Evolutionary conservation across 441 rosid species (phyloP), one percentile per base, ranked within the genome.

Genomic region (Breynia disticha): DNA sequence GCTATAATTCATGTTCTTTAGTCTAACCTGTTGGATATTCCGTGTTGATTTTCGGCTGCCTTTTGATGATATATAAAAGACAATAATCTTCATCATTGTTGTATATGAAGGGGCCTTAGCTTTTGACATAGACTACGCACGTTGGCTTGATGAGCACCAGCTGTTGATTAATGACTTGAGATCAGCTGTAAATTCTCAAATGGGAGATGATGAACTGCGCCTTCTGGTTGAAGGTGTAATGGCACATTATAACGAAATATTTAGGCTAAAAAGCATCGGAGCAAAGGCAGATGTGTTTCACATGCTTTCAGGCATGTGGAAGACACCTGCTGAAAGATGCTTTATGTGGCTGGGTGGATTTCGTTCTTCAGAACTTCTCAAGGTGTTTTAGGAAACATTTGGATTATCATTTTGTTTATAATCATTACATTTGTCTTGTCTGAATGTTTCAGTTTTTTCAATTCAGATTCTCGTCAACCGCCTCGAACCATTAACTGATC

Each of bases 331-430:
- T 0, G 98, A 91, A 77, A 78, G 96, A 54, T 82, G 85, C 57
- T 91, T 91, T 79, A 80, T 91, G 88, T 87, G 98, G 98, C 64
- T 91, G 69, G 98, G 98, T 44, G 98, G 98, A n/a, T 87, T 83
- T 50, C 80, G 94, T 48, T 86, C 98, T 15, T 91, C 98, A 19
- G 96, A 91, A 69, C 58, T 91, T 57, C 93, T 87, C 59, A 91
- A 83, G 90, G 98, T 87, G 57, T 64, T 47, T n/a, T 1, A 45
- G 42, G 11, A 18, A 15, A 5, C 7, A 3, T 6, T 11, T 0
- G 53, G 10, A 21, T 20, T 20, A n/a, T 52, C 19, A 52, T 17
- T 52, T 6, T 17, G 16, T n/a, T 18, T 1, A 1, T 35, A n/a
- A n/a, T n/a, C 19, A 63, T 43, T 44, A 35, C 20, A 32, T 17